These are phyloP conservation scores for Monilinia aucupariae DNA, from an alignment of 2,329 filamentous ascomycete genomes.

Conservation along the genomic window DNA sequence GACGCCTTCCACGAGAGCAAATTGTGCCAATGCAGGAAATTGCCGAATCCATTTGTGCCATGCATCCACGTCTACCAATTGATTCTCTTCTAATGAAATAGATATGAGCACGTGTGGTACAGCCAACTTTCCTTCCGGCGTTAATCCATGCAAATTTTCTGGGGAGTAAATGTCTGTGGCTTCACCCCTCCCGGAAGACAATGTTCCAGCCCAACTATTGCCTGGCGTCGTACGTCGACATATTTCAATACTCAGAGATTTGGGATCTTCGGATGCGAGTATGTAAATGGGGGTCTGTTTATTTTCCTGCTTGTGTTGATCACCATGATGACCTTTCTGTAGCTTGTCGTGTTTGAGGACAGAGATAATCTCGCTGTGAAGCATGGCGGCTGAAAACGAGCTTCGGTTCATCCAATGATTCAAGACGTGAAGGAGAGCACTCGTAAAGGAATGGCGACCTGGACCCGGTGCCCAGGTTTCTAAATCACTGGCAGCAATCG, in stretches of 20 bases:
- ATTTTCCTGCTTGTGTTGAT: slow-evolving; percentile 11
- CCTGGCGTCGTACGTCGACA: slow-evolving; percentile 13
- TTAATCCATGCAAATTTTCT: slow-evolving; percentile 11
- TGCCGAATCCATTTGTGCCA: slow-evolving; percentile 54
- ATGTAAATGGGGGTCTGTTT: slow-evolving; percentile 20
- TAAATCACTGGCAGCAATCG: slow-evolving; percentile 23
- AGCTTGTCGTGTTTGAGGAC: slow-evolving; percentile 16
- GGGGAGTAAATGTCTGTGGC: slow-evolving; percentile 12
- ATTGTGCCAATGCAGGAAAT: slow-evolving; percentile 53
- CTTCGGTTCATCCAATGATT: slow-evolving; percentile 23
- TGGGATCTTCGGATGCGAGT: slow-evolving; percentile 17
- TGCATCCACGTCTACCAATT: slow-evolving; percentile 50
- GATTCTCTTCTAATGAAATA: slow-evolving; percentile 52
- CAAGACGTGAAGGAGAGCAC: slow-evolving; percentile 24
- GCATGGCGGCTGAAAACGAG: slow-evolving; percentile 25
- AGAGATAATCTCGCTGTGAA: slow-evolving; percentile 26
- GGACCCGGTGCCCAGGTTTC: slow-evolving; percentile 20
- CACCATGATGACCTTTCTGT: neutral
- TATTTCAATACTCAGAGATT: slow-evolving; percentile 18
- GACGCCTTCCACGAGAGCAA: slow-evolving; percentile 55
- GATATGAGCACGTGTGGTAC: slow-evolving; percentile 56
- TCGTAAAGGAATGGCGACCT: slow-evolving; percentile 22
- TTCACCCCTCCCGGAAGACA: neutral
- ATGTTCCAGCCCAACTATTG: slow-evolving; percentile 12
- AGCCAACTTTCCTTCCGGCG: slow-evolving; percentile 13